A percentile compares a stretch with the other conserved stretches of the same genome.
These are phyloP conservation scores for Paramarasmius palmivorus DNA, from an alignment of 1,284 basidiomycete species.

Conservation along the genomic window DNA sequence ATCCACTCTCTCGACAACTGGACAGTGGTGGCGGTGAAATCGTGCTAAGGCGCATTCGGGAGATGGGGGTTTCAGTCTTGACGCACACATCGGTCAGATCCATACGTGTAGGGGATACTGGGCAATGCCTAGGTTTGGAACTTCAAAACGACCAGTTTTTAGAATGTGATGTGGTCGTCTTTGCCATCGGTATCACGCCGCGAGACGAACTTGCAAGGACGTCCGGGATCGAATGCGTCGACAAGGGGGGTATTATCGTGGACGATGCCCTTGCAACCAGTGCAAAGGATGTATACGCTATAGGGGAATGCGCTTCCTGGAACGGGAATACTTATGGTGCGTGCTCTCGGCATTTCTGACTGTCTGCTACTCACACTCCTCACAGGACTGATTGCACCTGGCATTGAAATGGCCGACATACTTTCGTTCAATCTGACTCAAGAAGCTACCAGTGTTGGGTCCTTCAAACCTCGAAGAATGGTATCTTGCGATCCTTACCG, in stretches of 20 bases:
- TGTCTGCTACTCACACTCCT: not conserved
- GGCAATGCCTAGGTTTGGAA: conserved; percentile 42
- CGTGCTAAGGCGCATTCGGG: conserved; percentile 66
- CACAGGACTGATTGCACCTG: conserved; percentile 13
- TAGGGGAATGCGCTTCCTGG: conserved; percentile 79
- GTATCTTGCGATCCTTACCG: too few species aligned
- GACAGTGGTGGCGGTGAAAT: conserved; percentile 71
- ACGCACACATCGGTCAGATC: conserved; percentile 51
- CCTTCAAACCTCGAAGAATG: conserved; percentile 2
- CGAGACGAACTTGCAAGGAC: conserved; percentile 65
- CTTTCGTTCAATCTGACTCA: conserved; percentile 74
- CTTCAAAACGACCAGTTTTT: conserved; percentile 45
- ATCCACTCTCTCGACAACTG: conserved; percentile 71
- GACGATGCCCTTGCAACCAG: conserved; percentile 60
- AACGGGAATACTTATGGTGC: conserved; percentile 67
- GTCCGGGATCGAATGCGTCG: conserved; percentile 49
- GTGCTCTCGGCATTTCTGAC: not conserved
- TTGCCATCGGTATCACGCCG: conserved; percentile 70
- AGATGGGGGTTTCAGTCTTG: conserved; percentile 65
- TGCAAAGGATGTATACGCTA: conserved; percentile 63
- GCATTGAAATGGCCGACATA: conserved; percentile 74
- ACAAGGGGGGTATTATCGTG: conserved; percentile 60
- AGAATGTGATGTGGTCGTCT: conserved; percentile 56
- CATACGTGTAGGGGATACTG: conserved; percentile 34
- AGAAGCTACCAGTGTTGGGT: conserved; percentile 45